Evolutionary conservation across 1,139 yeast species (phyloP), one percentile per base, ranked within the genome.

Genomic region (Yueomyces sp.): DNA sequence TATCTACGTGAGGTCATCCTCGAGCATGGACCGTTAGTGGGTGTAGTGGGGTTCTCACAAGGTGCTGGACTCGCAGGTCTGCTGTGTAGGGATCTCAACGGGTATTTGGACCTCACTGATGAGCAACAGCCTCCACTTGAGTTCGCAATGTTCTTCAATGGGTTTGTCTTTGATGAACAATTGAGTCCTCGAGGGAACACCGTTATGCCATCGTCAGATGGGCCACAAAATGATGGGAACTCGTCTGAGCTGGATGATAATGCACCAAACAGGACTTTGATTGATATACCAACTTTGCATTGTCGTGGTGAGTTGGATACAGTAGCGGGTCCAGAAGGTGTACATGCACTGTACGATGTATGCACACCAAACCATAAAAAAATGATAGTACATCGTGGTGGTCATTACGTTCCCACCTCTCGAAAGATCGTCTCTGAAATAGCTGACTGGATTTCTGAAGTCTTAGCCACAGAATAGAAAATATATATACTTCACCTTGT

Each of bases 271-370:
- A 60, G 19, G 2, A 19, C 19, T 19, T 2, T 19, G 19, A 19
- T 19, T 19, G 19, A 19, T 19, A 19, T 77, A 2, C 84, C 84
- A 3, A 67, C 81, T 1, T 65, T 91, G 44, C 96, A 86, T 58
- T 78, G 91, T 1, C 63, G 77, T 42, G 97, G 97, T 8, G 89
- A 89, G 44, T 65, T 86, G 38, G 98, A 91, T 56, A 85, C 96
- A 0, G 81, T 91, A 12, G 91, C 89, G 2, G 76, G 81, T n/a
- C 87, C 82, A 41, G 80, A 74, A 40, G 69, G 93, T 47, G 72
- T 81, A 0, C 65, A 75, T 63, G 64, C 68, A 1, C 65, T 89
- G 37, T 78, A 69, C 52, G 73, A 84, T 8, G 62, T 69, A 1
- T 76, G 81, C 50, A 65, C 66, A 40, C 66, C 64, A 4, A 64